Conservation (phyloP, 352 stramenopile species). For the Phytopythium boreale region DNA sequence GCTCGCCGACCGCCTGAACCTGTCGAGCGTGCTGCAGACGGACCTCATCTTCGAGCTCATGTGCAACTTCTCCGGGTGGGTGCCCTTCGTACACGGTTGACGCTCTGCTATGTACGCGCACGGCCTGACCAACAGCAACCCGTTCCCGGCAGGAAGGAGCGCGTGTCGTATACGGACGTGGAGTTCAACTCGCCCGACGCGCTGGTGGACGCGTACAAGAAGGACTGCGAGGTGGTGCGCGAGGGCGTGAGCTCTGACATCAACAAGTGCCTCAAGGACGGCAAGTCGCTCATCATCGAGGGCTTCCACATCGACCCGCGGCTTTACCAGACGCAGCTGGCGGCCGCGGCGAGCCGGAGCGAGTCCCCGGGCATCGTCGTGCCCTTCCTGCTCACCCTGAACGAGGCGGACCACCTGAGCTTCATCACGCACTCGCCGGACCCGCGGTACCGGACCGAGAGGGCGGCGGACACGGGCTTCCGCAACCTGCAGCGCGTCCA, state of each 20-base stretch:
- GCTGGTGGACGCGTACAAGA: conserved; percentile 67
- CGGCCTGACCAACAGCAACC: not conserved
- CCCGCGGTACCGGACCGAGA: conserved; percentile 64
- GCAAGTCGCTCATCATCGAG: conserved; percentile 88
- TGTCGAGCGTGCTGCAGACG: conserved; percentile 84
- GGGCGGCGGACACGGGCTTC: conserved; percentile 50
- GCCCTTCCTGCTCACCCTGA: conserved; percentile 71
- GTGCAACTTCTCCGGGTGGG: conserved; percentile 88
- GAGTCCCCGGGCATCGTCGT: conserved; percentile 72
- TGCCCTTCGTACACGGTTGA: not conserved
- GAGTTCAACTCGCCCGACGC: conserved; percentile 56
- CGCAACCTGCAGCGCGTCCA: conserved; percentile 79
- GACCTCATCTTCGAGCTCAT: conserved; percentile 89
- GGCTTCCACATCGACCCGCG: conserved; percentile 85
- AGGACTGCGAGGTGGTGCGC: conserved; percentile 77
- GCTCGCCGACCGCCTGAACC: conserved; percentile 82
- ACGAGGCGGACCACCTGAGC: conserved; percentile 60
- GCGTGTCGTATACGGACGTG: conserved; percentile 65
- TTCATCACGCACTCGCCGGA: conserved; percentile 87
- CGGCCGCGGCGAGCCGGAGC: conserved; percentile 20
- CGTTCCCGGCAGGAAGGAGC: conserved; percentile 30
- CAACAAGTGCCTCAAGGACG: conserved; percentile 87
- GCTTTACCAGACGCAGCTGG: conserved; percentile 77
- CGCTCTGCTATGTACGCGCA: not conserved
- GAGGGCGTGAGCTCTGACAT: conserved; percentile 84